A percentile compares a stretch with the other conserved stretches of the same genome.
These are phyloP conservation scores for Pseudopediastrum boryanum DNA, from an alignment of 139 green algal species.

Conservation along the genomic window DNA sequence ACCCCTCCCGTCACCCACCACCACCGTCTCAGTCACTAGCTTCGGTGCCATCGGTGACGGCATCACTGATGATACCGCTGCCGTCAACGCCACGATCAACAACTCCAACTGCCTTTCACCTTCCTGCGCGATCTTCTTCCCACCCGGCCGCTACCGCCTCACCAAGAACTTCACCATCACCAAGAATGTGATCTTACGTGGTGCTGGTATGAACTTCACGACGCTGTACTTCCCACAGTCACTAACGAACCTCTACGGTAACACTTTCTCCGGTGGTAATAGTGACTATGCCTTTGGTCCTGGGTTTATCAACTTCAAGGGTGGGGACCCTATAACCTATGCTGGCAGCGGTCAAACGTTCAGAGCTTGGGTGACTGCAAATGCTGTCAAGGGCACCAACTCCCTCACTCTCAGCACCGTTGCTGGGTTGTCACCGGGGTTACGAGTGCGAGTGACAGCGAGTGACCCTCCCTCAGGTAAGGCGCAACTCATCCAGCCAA, in stretches of 20 bases:
- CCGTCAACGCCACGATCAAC: slow-evolving; percentile 17
- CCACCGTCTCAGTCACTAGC: slow-evolving; percentile 7
- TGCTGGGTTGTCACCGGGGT: too few species aligned
- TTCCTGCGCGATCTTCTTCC: slow-evolving; percentile 35
- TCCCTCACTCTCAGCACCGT: too few species aligned
- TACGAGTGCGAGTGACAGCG: too few species aligned
- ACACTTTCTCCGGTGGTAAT: slow-evolving; percentile 15
- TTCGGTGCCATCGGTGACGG: slow-evolving; percentile 35
- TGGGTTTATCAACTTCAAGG: slow-evolving; percentile 39
- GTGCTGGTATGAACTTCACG: slow-evolving; percentile 20
- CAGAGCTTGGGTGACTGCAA: slow-evolving; percentile 15
- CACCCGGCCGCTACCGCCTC: slow-evolving; percentile 29
- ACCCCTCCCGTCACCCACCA: slow-evolving; percentile 3
- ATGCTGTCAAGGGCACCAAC: not conserved
- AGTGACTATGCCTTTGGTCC: slow-evolving; percentile 26
- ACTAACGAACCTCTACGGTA: slow-evolving; percentile 35
- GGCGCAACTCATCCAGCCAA: too few species aligned
- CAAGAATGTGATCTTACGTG: slow-evolving; percentile 11
- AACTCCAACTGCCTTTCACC: too few species aligned
- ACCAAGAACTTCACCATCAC: slow-evolving; percentile 16
- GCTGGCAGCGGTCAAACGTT: not conserved
- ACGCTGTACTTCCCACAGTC: slow-evolving; percentile 31
- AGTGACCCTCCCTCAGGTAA: too few species aligned
- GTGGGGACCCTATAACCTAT: slow-evolving; percentile 34
- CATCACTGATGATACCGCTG: slow-evolving; percentile 33